Percentiles rank a stretch among this genome's conserved stretches.
These are phyloP conservation scores for Debaryomyces robertsiae DNA, from an alignment of 1,139 yeast species.

Conservation along the genomic window DNA sequence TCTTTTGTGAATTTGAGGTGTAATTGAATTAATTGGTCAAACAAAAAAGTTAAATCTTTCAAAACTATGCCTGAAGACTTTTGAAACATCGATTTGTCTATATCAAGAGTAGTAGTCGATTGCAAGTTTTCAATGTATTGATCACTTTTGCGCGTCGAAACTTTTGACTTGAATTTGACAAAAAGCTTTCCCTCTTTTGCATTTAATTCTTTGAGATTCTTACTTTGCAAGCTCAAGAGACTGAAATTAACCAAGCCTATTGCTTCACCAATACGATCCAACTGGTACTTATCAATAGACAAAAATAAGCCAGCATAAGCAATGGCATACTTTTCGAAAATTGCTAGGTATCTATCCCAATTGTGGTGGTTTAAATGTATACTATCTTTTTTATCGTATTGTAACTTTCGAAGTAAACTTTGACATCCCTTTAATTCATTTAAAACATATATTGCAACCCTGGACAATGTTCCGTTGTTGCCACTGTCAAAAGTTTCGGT, in stretches of 20 bases:
- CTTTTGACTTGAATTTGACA: constrained; percentile 28
- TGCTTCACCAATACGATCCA: constrained; percentile 44
- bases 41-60: constrained; percentile 40
- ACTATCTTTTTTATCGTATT: constrained; percentile 4
- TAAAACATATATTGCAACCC: constrained; percentile 44
- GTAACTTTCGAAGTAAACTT: constrained; percentile 20
- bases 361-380: constrained; percentile 21
- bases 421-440: constrained; percentile 33
- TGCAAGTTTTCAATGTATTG: constrained; percentile 33
- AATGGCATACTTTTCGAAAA: constrained; percentile 38
- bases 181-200: constrained; percentile 18
- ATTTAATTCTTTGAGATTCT: constrained; percentile 22
- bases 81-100: constrained; percentile 40
- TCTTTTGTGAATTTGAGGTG: constrained; percentile 47
- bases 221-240: constrained; percentile 42
- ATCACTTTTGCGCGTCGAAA: constrained; percentile 34
- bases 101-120: constrained; percentile 40
- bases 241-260: constrained; percentile 45
- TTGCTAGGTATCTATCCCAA: constrained; percentile 39
- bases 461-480: constrained; percentile 43
- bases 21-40: constrained; percentile 41
- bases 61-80: constrained; percentile 39
- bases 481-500: constrained; percentile 32
- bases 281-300: constrained; percentile 46
- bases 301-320: constrained; percentile 49